phyloP scores from a whole-genome alignment of 2,329 filamentous ascomycete genomes.

The Hymenoscyphus fraxineus region DNA sequence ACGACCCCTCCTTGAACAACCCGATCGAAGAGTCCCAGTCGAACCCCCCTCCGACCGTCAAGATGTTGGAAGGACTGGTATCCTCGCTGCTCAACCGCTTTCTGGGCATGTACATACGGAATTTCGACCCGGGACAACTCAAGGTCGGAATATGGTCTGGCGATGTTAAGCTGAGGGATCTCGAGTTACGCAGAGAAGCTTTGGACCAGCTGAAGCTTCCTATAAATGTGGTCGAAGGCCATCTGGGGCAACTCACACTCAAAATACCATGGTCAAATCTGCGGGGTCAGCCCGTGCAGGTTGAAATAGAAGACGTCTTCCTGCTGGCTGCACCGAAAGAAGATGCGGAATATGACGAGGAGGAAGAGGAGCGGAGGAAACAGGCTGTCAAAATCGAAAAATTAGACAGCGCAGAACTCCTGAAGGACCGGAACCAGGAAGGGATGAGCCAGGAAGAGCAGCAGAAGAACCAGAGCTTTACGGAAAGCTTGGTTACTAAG shows the following conservation, averaged over 20 bases:
- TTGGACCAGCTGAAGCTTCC: conserved; percentile 95
- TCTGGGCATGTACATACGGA: conserved; percentile 99
- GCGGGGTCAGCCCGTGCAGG: conserved; percentile 86
- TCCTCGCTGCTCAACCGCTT: conserved; percentile 98
- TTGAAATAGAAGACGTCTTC: conserved; percentile 96
- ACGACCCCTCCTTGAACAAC: conserved; percentile 15
- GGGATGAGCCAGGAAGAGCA: conserved; percentile 93
- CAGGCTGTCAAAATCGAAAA: conserved; percentile 99
- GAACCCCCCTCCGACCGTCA: conserved; percentile 61
- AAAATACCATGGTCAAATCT: conserved; percentile 98
- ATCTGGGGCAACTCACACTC: conserved; percentile 86
- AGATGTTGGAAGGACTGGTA: conserved; percentile 95
- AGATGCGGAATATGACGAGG: conserved; percentile 87
- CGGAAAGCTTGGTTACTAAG: conserved; percentile 87
- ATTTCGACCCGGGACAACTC: conserved; percentile 95
- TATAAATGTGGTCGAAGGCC: conserved; percentile 93
- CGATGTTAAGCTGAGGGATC: conserved; percentile 89
- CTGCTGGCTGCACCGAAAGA: conserved; percentile 92
- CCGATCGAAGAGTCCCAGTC: conserved; percentile 50
- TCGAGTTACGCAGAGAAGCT: conserved; percentile 89
- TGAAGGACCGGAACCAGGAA: conserved; percentile 89
- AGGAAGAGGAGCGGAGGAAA: conserved; percentile 81
- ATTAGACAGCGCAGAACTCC: conserved; percentile 88
- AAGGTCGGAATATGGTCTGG: conserved; percentile 99
- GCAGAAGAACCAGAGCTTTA: conserved; percentile 97